Percentiles rank a stretch among this genome's conserved stretches.
These are phyloP conservation scores for Acanthochlamys bracteata DNA, from an alignment of 106 monocot species.

Conservation along the genomic window DNA sequence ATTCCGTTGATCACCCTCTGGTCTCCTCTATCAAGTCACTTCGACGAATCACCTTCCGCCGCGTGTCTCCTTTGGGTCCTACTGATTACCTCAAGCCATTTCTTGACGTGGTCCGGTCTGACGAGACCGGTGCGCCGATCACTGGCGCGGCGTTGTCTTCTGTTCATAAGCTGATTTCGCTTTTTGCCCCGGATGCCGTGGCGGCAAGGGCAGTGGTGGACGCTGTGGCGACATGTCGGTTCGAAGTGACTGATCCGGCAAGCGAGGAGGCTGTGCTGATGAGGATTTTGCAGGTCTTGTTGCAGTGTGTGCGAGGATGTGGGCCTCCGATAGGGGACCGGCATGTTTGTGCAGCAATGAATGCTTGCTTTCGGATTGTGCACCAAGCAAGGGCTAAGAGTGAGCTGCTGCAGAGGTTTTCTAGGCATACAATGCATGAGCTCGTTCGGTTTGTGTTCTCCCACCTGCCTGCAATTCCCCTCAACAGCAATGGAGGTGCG, in stretches of 20 bases:
- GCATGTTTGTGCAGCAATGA: neutral
- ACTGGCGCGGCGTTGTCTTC: neutral
- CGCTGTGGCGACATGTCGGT: neutral
- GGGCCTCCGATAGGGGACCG: neutral
- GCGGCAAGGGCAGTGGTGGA: neutral
- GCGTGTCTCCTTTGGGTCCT: neutral
- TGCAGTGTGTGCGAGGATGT: neutral
- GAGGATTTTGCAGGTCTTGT: conserved; percentile 1
- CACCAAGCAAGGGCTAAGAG: neutral
- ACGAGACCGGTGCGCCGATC: neutral
- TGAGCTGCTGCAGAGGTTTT: neutral
- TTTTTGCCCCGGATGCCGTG: neutral
- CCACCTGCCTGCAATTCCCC: neutral
- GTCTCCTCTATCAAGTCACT: neutral
- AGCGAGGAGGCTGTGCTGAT: conserved; percentile 2
- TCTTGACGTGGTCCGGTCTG: neutral
- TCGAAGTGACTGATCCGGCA: conserved; percentile 2
- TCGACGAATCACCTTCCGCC: neutral
- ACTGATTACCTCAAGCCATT: neutral
- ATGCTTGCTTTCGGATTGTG: neutral
- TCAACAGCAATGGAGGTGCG: neutral
- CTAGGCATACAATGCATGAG: conserved; percentile 1
- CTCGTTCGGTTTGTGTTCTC: neutral
- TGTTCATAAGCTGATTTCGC: neutral
- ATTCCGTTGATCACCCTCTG: neutral